A percentile compares a stretch with the other conserved stretches of the same genome.
These are phyloP conservation scores for Echinosophora koreensis DNA, from an alignment of 306 rosid species.

Conservation along the genomic window DNA sequence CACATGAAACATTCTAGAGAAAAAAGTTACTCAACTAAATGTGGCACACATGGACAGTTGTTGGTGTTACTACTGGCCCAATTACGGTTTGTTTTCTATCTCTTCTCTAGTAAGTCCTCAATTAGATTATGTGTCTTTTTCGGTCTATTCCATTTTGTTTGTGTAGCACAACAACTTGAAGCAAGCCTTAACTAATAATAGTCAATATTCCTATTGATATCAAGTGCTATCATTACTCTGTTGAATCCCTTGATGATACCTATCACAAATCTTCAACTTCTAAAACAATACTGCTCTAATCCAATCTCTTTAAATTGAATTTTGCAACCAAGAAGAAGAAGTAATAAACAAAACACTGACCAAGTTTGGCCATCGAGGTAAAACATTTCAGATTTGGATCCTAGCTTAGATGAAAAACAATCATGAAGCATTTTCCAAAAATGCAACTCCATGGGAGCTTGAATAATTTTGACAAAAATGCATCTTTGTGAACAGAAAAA, in stretches of 20 bases:
- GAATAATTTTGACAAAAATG: no score
- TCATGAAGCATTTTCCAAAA: no score
- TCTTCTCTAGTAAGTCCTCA: not conserved
- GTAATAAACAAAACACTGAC: slow-evolving; percentile 42
- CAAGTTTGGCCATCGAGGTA: slow-evolving; percentile 71
- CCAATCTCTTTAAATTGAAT: slow-evolving; percentile 1
- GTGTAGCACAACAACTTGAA: not conserved
- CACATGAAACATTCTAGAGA: slow-evolving; percentile 2
- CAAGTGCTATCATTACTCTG: not conserved
- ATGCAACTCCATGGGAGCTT: no score
- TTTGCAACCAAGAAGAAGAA: not conserved
- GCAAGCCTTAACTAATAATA: not conserved
- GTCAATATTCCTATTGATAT: slow-evolving; percentile 29
- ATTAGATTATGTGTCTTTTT: no score
- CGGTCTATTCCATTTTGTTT: not conserved
- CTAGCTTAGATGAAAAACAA: slow-evolving; percentile 53
- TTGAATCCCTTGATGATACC: not conserved
- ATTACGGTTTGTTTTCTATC: not conserved
- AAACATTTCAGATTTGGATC: slow-evolving; percentile 84
- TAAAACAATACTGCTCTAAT: not conserved
- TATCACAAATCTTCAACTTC: not conserved
- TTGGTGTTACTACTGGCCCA: no score
- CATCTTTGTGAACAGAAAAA: no score
- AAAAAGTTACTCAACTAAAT: slow-evolving; percentile 19
- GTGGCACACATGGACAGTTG: no score